Base-by-base conservation (phyloP, 2,329 filamentous ascomycete species). In the Ophiostoma triangulosporum region DNA sequence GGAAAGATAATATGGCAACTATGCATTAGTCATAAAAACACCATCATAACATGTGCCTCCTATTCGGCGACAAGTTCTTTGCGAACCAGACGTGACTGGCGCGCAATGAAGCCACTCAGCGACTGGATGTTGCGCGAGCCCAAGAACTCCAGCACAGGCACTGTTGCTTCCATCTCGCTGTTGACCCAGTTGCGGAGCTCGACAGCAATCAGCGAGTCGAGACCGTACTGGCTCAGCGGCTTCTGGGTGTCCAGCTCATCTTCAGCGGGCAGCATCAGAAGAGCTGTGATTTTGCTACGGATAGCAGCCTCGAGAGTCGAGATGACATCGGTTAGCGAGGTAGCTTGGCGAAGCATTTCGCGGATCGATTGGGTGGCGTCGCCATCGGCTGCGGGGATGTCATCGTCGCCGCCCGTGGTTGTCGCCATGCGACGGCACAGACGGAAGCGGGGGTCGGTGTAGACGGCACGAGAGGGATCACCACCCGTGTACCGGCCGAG, bases 171-270 rank as follows among this genome's bases (percentile, higher is more conserved):
- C 54, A 59, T 56, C 36, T 59, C 57, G 48, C 54, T 57, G 43
- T 48, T 55, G 24, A 58, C 54, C 58, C 58, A 59, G 54, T 59
- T 59, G 38, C 58, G 57, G 43, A 59, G 50, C 36, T 59, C 58
- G 24, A 58, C 56, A 15, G 57, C 58, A 12, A 58, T 55, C 11
- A 60, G 53, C 22, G 57, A 58, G 54, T 60, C 58, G 26, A 60
- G 52, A 32, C 58, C 58, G 50, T 56, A 57, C 48, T 56, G 54
- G 54, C 54, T 53, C 1, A 58, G 48, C 3, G 57, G 54, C 29
- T 50, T 55, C 14, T 49, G 43, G n/a, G 50, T 31, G 32, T 57
- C 56, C 15, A 59, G 27, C n/a, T 59, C 57, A 26, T 57, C 57
- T 2, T 52, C 54, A 20, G 48, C 22, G 12, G 50, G 38, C 9